Base-by-base conservation (phyloP, 306 rosid species). In the Pterocarpus santalinus region DNA sequence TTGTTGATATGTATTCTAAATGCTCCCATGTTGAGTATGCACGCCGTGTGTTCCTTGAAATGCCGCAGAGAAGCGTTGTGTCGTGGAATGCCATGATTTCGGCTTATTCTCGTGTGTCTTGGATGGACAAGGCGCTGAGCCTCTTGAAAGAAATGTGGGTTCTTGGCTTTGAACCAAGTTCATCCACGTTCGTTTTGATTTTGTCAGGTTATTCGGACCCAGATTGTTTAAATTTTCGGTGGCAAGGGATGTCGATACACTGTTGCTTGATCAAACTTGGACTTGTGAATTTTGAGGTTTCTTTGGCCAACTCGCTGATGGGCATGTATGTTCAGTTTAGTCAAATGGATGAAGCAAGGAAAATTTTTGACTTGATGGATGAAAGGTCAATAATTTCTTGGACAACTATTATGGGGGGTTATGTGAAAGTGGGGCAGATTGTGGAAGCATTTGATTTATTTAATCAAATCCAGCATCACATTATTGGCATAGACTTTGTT, bases 81-180 rank as follows among this genome's bases (percentile, higher is more conserved):
- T 85, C 92, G 4, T 92, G 91, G 92, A 92, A 92, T 2, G 60
- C 95, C 74, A 68, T 90, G 80, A 79, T 92, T 84, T 90, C 88
- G 70, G 92, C 88, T 73, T 89, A 90, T 34, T 79, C 82, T 57
- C 90, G 79, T 7, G 87, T 6, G 76, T 82, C 38, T 74, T 62
- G 75, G 73, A 80, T 87, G 78, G 84, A 85, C 13, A 72, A 69
- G 80, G 83, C 78, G 64, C 7, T 80, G 30, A 53, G 81, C 69
- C 71, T 83, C 15, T 78, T 84, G 80, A 87, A 65, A 79, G 86
- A 88, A 73, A 85, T 87, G 88, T 14, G 82, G 88, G 78, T 60
- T 79, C 39, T 67, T 79, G 88, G 87, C 35, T 81, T 82, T 79
- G 79, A 71, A 4, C 86, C 86, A 1, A 87, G 34, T 71, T 55